Percentiles rank a stretch among this genome's conserved stretches.
Conservation (phyloP, 2,329 filamentous ascomycete genomes). For the Trichoderma breve region DNA sequence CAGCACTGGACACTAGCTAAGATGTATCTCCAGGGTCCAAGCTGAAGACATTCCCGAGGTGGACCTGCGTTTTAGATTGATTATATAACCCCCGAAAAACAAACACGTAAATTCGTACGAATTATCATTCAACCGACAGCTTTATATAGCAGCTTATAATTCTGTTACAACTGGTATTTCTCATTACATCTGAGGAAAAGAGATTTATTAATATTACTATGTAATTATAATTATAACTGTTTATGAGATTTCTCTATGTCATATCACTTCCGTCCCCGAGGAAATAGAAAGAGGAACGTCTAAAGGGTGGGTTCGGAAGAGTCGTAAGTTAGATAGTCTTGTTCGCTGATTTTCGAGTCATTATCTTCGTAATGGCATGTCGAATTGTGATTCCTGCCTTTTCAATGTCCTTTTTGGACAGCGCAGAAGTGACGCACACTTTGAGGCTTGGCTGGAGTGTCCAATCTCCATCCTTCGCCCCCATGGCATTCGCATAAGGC, state of each 20-base stretch:
- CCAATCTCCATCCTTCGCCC: conserved; percentile 67
- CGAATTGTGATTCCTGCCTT: conserved; percentile 85
- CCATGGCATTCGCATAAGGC: conserved; percentile 62
- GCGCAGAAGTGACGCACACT: conserved; percentile 81
- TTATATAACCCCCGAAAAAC: not conserved
- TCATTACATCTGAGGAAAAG: not conserved
- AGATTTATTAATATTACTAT: not conserved
- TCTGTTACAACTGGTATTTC: not conserved
- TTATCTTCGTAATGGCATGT: conserved; percentile 90
- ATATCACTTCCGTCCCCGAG: not conserved
- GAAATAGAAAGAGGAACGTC: not conserved
- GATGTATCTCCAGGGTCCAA: not conserved
- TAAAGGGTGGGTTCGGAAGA: too few species aligned
- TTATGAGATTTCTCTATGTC: not conserved
- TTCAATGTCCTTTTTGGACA: conserved; percentile 93
- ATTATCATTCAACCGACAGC: not conserved
- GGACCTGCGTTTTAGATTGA: not conserved
- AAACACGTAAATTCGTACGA: not conserved
- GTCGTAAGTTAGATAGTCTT: conserved; percentile 27
- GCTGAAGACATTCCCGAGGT: not conserved
- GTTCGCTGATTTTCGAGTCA: conserved; percentile 61
- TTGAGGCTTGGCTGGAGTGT: conserved; percentile 79
- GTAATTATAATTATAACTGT: not conserved
- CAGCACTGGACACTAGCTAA: not conserved
- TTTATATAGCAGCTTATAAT: not conserved